phyloP scores from a whole-genome alignment of 2,329 filamentous ascomycete species.

The Fusarium sp. region DNA sequence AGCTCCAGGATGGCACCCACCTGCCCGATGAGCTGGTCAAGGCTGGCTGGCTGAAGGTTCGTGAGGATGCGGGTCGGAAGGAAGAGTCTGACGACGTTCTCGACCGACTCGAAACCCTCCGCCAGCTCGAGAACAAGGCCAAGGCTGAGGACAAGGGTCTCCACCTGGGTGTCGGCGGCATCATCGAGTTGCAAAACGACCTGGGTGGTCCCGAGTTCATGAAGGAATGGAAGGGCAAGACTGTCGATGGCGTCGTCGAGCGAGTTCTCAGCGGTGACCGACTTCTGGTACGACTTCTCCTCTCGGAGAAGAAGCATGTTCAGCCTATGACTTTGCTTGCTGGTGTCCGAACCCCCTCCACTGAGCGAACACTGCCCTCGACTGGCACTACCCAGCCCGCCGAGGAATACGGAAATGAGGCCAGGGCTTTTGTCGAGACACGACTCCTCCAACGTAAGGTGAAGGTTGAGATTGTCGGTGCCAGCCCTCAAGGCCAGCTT shows the following conservation, averaged over 20 bases:
- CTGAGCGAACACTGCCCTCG: conserved; percentile 81
- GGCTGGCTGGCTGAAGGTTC: conserved; percentile 91
- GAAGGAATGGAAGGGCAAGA: conserved; percentile 85
- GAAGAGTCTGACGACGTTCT: conserved; percentile 84
- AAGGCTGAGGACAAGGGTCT: conserved; percentile 83
- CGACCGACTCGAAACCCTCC: conserved; percentile 79
- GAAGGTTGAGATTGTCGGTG: conserved; percentile 83
- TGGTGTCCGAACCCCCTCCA: conserved; percentile 89
- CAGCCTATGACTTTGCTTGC: conserved; percentile 91
- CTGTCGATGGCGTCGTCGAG: conserved; percentile 88
- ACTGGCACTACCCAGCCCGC: conserved; percentile 84
- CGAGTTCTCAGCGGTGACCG: conserved; percentile 92
- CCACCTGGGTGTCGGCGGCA: conserved; percentile 74
- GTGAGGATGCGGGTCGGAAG: conserved; percentile 92
- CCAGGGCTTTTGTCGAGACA: conserved; percentile 86
- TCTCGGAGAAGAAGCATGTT: conserved; percentile 85
- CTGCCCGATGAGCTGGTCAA: conserved; percentile 86
- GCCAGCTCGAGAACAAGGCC: conserved; percentile 80
- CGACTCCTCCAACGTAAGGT: conserved; percentile 88
- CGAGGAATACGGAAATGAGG: conserved; percentile 91
- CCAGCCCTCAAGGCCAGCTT: conserved; percentile 91
- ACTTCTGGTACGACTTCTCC: conserved; percentile 82
- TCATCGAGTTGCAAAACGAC: conserved; percentile 84
- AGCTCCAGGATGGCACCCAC: conserved; percentile 78
- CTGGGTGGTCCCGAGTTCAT: conserved; percentile 82